Evolutionary conservation across 1,284 basidiomycete genomes (phyloP), one percentile per base, ranked within the genome.

Genomic region (Schizophyllum amplum): DNA sequence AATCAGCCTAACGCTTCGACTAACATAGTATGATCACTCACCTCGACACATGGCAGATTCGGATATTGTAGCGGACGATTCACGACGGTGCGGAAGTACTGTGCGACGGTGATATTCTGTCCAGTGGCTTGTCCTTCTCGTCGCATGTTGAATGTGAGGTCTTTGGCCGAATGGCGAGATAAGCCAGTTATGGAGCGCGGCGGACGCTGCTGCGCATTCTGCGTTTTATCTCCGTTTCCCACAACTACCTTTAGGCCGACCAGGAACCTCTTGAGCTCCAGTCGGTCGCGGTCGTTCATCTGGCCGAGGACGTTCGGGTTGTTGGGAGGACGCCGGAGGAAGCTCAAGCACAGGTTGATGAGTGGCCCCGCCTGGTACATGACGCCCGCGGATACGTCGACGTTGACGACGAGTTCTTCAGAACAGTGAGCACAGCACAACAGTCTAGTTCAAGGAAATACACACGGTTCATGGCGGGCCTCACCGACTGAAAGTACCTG

Each of bases 311-410:
- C 11, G 2, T 17, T 2, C 3, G 33, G 33, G 17, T 42, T 42
- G 33, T 17, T 9, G 7, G 33, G 33, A 17, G 11, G 13, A 17
- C 33, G 33, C 3, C 25, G 15, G 48, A 46, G 24, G 21, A 1
- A 21, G 5, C n/a, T 66, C 63, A 0, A 71, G 72, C 6, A 74
- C 1, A 89, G 68, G 24, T 72, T 67, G 51, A 88, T 59, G 9
- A 78, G 68, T 7, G 70, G 64, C 0, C 75, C 75, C 49, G 68
- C 63, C 66, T 83, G 82, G 68, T 86, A 90, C 86, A 91, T 89
- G 0, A 81, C 78, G 0, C 82, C 87, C 0, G 89, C 89, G 1
- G 83, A 82, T 57, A 90, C 87, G 61, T 91, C 89, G 60, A 91
- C 78, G 62, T 91, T 91, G 65, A 91, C 81, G 48, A 90, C 69